These are phyloP conservation scores for Sphaerulina vaccinii DNA, from an alignment of 2,329 filamentous ascomycete genomes.

Conservation along the genomic window DNA sequence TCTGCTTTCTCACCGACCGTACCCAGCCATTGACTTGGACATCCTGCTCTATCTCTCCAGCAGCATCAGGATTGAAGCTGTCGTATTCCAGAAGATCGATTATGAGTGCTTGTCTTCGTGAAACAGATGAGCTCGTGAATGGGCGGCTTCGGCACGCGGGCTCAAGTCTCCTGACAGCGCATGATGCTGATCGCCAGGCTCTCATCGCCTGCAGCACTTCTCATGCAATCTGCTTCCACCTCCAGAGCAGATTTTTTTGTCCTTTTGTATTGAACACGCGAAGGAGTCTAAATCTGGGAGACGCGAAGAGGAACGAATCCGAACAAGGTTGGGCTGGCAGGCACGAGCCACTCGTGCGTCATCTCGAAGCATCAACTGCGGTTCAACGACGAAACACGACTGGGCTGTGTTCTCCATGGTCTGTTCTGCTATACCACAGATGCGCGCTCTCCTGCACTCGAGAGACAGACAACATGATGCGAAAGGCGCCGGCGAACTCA, in stretches of 20 bases:
- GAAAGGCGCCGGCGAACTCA: slow-evolving; percentile 63
- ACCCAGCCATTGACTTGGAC: slow-evolving; percentile 70
- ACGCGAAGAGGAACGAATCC: no score
- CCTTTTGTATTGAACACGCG: background rate
- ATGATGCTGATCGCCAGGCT: slow-evolving; percentile 28
- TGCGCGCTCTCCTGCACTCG: background rate
- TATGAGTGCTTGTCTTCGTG: slow-evolving; percentile 23
- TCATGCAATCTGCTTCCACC: background rate
- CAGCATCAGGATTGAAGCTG: slow-evolving; percentile 4
- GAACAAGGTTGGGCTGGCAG: no score
- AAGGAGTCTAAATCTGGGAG: no score
- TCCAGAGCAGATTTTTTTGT: background rate
- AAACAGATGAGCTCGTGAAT: slow-evolving; percentile 22
- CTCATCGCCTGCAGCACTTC: slow-evolving; percentile 23
- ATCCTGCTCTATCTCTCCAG: slow-evolving; percentile 26
- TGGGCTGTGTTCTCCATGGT: background rate
- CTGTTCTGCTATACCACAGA: slow-evolving; percentile 1
- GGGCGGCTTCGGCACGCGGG: slow-evolving; percentile 6
- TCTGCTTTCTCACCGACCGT: slow-evolving; percentile 81
- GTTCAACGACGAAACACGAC: slow-evolving; percentile 5
- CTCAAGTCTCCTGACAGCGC: slow-evolving; percentile 19
- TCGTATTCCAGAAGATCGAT: slow-evolving; percentile 30
- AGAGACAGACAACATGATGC: slow-evolving; percentile 27
- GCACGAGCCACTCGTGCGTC: slow-evolving; percentile 4
- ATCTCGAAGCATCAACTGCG: slow-evolving; percentile 4